Conservation (phyloP, 768 basidiomycete genomes). For the Naematelia encephala region DNA sequence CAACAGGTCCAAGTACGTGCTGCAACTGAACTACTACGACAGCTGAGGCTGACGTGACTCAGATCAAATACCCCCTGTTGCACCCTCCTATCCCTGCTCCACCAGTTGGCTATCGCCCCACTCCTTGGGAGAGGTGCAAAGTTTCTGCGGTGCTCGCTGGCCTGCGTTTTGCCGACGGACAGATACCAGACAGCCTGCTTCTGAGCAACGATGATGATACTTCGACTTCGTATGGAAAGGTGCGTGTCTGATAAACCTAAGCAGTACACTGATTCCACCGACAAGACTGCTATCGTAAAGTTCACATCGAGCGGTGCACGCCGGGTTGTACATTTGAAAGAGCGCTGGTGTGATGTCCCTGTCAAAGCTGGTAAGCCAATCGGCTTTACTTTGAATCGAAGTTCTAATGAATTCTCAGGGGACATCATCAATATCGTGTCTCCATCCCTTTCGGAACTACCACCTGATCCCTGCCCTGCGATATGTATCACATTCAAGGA, state of each 20-base stretch:
- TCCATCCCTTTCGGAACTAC: slow-evolving; percentile 55
- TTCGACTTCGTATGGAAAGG: slow-evolving; percentile 23
- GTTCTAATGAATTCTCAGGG: slow-evolving; percentile 53
- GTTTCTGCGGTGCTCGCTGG: slow-evolving; percentile 27
- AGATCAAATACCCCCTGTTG: slow-evolving; percentile 32
- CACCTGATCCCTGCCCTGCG: slow-evolving; percentile 20
- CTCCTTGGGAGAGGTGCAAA: slow-evolving; percentile 39
- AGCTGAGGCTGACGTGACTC: slow-evolving; percentile 6
- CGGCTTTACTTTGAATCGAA: neutral
- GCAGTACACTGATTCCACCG: neutral
- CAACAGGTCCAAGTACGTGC: slow-evolving; percentile 13
- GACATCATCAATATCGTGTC: slow-evolving; percentile 71
- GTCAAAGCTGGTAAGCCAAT: slow-evolving; percentile 59
- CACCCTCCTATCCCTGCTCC: slow-evolving; percentile 38
- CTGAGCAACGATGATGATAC: neutral
- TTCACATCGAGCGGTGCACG: slow-evolving; percentile 41
- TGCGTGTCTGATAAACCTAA: neutral
- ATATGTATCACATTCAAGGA: slow-evolving; percentile 58
- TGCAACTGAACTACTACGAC: neutral
- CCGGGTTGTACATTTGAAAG: slow-evolving; percentile 62
- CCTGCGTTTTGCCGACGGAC: slow-evolving; percentile 21
- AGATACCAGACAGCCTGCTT: slow-evolving; percentile 4
- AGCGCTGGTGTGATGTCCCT: slow-evolving; percentile 73
- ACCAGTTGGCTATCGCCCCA: slow-evolving; percentile 25
- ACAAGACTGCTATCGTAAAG: slow-evolving; percentile 27